Conservation (phyloP, 345 rosid species). For the Turritis glabra region DNA sequence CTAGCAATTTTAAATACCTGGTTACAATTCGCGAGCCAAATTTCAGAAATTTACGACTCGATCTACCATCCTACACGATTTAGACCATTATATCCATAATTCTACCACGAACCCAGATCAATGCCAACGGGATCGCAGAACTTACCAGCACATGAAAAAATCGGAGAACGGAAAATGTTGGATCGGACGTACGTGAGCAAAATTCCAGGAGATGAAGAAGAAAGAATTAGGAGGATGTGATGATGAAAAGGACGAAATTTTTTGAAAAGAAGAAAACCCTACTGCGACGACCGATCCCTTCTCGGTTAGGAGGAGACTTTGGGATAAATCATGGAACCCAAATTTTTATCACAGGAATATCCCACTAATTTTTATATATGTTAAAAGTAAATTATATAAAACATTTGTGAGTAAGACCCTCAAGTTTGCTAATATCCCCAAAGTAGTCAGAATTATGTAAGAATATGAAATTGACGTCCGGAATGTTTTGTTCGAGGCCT, state of each 20-base stretch:
- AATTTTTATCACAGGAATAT: constrained; percentile 3
- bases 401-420: not conserved
- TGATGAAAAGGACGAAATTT: not conserved
- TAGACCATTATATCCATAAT: not conserved
- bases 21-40: constrained; percentile 13
- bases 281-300: constrained; percentile 16
- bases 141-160: constrained; percentile 28
- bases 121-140: constrained; percentile 10
- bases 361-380: not conserved
- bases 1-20: not conserved
- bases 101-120: constrained; percentile 18
- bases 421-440: not conserved
- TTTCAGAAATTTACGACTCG: not conserved
- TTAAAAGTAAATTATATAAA: not conserved
- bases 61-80: constrained; percentile 16
- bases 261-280: not conserved
- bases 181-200: constrained; percentile 15
- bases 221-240: constrained; percentile 12
- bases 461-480: not conserved
- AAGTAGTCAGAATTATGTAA: not conserved
- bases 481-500: not conserved
- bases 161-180: not conserved
- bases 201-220: constrained; percentile 15
- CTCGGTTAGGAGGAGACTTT: constrained; percentile 28
- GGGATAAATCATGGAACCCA: constrained; percentile 20